Percentiles rank a stretch among this genome's conserved stretches.
These are phyloP conservation scores for Alternaria triticina DNA, from an alignment of 2,329 filamentous ascomycete species.

Conservation along the genomic window DNA sequence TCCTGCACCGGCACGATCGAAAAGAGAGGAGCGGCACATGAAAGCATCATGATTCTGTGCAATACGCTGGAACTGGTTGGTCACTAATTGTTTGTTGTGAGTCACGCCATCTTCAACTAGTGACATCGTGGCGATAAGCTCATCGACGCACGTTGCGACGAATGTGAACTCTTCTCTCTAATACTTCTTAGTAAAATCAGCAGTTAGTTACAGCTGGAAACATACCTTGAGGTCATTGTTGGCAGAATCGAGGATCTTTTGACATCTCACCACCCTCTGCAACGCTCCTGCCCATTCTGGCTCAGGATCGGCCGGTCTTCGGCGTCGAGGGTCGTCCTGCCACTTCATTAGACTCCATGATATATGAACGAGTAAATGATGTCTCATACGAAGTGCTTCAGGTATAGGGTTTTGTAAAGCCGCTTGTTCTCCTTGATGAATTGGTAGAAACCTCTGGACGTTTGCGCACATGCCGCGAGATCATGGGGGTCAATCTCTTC, in stretches of 20 bases:
- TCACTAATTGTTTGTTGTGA: constrained; percentile 52
- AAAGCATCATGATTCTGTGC: constrained; percentile 64
- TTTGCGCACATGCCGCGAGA: constrained; percentile 38
- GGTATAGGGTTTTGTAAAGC: constrained; percentile 69
- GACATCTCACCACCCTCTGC: constrained; percentile 36
- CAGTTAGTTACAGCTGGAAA: no score
- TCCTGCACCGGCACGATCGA: constrained; percentile 57
- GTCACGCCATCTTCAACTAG: constrained; percentile 53
- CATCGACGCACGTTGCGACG: constrained; percentile 51
- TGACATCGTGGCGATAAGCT: constrained; percentile 40
- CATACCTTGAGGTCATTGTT: constrained; percentile 50
- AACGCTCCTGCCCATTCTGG: constrained; percentile 41
- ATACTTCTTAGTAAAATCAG: no score
- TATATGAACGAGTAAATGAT: neutral
- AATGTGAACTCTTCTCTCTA: constrained; percentile 45
- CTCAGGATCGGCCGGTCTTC: constrained; percentile 31
- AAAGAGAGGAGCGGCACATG: constrained; percentile 67
- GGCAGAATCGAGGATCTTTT: constrained; percentile 55
- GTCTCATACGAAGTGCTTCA: constrained; percentile 59
- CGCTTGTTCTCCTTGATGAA: constrained; percentile 65
- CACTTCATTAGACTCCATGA: constrained; percentile 10
- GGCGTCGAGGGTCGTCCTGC: constrained; percentile 50
- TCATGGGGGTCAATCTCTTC: constrained; percentile 42
- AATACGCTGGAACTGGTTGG: constrained; percentile 49
- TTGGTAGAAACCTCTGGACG: constrained; percentile 53